Evolutionary conservation across 768 basidiomycete species (phyloP).

Genomic region (Mycena venus): DNA sequence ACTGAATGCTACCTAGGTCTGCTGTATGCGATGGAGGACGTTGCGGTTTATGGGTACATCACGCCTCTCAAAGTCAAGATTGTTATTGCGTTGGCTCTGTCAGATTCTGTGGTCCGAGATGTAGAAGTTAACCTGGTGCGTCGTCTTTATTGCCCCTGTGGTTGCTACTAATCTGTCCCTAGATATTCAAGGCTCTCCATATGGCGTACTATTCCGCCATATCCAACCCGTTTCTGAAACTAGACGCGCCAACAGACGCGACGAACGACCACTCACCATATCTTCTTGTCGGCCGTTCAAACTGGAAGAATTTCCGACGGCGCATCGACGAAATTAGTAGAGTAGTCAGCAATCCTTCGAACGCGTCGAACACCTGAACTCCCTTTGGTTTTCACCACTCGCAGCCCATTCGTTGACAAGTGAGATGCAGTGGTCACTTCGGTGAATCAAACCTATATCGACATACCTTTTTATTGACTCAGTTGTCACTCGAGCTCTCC

Average conservation of each 20-base stretch:
- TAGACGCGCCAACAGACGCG: conserved; percentile 64
- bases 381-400: conserved; percentile 38
- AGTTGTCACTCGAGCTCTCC: conserved; percentile 71
- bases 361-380: conserved; percentile 39
- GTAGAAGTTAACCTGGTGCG: conserved; percentile 82
- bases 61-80: conserved; percentile 92
- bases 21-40: conserved; percentile 92
- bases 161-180: conserved; percentile 1
- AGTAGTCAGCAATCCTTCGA: conserved; percentile 61
- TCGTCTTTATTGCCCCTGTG: conserved; percentile 5
- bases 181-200: conserved; percentile 93
- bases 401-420: conserved; percentile 35
- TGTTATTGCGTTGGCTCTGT: conserved; percentile 81
- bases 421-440: conserved; percentile 19
- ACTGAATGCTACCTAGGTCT: conserved; percentile 88
- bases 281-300: conserved; percentile 70
- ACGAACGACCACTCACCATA: conserved; percentile 66
- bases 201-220: conserved; percentile 88
- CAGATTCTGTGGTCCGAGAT: conserved; percentile 87
- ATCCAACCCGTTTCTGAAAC: conserved; percentile 88
- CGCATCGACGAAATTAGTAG: conserved; percentile 83
- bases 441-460: conserved; percentile 64
- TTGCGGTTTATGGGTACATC: conserved; percentile 92
- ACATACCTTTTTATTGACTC: conserved; percentile 85
- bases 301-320: conserved; percentile 78